These are phyloP conservation scores for Neoboletus brunneissimus DNA, from an alignment of 768 basidiomycete genomes.

Conservation along the genomic window DNA sequence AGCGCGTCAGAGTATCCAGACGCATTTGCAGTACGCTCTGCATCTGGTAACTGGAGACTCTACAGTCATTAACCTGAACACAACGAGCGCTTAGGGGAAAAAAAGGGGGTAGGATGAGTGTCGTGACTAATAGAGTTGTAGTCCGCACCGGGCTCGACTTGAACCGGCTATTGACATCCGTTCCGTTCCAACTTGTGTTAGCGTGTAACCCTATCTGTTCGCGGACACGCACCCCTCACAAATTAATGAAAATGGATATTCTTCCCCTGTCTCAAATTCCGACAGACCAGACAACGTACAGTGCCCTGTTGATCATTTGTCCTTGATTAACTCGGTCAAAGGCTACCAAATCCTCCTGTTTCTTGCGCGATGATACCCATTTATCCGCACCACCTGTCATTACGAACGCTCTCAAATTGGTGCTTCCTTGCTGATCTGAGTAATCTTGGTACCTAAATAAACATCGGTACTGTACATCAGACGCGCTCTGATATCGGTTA, in stretches of 20 bases:
- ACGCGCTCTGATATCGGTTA: neutral
- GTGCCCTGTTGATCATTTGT: neutral
- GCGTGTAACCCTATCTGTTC: neutral
- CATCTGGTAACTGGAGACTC: slow-evolving; percentile 1
- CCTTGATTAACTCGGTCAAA: slow-evolving; percentile 12
- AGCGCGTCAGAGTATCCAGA: slow-evolving; percentile 52
- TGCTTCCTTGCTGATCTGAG: slow-evolving; percentile 32
- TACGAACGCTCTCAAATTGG: slow-evolving; percentile 38
- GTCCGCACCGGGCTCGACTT: no score
- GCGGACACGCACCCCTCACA: neutral
- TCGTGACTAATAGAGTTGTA: no score
- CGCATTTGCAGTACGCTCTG: slow-evolving; percentile 22
- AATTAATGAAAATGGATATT: neutral
- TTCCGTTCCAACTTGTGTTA: neutral
- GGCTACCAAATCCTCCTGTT: slow-evolving; percentile 24
- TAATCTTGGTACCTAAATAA: slow-evolving; percentile 49
- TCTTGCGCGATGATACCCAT: slow-evolving; percentile 35
- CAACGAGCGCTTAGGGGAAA: neutral
- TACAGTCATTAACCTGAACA: neutral
- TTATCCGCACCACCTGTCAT: slow-evolving; percentile 44
- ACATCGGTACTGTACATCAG: neutral
- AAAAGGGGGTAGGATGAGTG: neutral
- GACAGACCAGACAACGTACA: neutral
- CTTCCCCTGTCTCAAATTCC: neutral
- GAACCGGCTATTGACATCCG: neutral